Conservation (phyloP, 352 stramenopile species). For the Phytophthora chlamydospora region DNA sequence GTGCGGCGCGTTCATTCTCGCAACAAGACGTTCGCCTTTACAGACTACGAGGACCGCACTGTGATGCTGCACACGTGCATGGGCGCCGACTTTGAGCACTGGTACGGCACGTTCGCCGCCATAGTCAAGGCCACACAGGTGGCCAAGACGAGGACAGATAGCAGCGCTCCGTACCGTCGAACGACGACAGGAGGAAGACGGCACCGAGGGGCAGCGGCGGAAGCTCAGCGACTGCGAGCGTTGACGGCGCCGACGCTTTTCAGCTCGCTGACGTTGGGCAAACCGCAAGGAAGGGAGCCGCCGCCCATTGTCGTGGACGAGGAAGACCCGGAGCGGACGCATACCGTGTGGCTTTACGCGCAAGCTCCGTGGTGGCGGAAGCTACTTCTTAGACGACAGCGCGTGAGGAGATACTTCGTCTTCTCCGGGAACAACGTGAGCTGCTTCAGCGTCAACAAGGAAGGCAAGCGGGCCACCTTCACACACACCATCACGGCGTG, state of each 20-base stretch:
- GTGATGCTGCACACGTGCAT: slow-evolving; percentile 48
- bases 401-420: slow-evolving; percentile 44
- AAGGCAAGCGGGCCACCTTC: slow-evolving; percentile 46
- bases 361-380: slow-evolving; percentile 47
- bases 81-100: slow-evolving; percentile 53
- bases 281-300: slow-evolving; percentile 3
- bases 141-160: slow-evolving; percentile 23
- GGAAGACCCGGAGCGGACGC: slow-evolving; percentile 27
- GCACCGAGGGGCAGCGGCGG: slow-evolving; percentile 9
- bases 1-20: slow-evolving; percentile 42
- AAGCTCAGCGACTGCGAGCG: slow-evolving; percentile 24
- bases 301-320: slow-evolving; percentile 22
- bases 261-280: neutral
- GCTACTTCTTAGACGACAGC: slow-evolving; percentile 20
- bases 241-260: slow-evolving; percentile 21
- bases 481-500: slow-evolving; percentile 29
- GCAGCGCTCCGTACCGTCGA: slow-evolving; percentile 4
- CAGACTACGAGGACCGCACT: slow-evolving; percentile 51
- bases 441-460: slow-evolving; percentile 62
- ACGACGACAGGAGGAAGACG: slow-evolving; percentile 14
- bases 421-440: slow-evolving; percentile 47
- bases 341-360: slow-evolving; percentile 46
- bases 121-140: slow-evolving; percentile 46
- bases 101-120: slow-evolving; percentile 44
- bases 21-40: slow-evolving; percentile 58